Conservation (phyloP, 2,329 filamentous ascomycete genomes). For the Sclerotinia sclerotiorum region DNA sequence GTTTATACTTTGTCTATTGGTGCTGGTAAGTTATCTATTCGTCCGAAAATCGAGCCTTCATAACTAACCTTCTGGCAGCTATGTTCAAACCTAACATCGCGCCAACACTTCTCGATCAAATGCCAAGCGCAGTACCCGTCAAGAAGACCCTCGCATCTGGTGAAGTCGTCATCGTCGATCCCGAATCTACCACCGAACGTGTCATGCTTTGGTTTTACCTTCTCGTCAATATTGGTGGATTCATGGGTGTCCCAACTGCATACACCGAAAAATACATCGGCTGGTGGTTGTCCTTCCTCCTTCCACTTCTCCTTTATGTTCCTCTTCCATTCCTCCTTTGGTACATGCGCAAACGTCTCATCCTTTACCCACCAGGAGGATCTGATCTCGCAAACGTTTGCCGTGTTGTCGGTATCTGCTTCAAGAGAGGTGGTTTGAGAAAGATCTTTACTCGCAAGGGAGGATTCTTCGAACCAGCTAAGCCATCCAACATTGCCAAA, state of each 20-base stretch:
- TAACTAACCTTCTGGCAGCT: constrained; percentile 53
- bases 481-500: constrained; percentile 61
- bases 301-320: constrained; percentile 60
- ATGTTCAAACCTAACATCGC: constrained; percentile 73
- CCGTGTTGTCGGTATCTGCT: constrained; percentile 44
- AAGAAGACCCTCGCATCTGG: constrained; percentile 51
- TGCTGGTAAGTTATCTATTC: constrained; percentile 41
- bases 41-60: constrained; percentile 55
- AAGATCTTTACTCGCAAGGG: constrained; percentile 51
- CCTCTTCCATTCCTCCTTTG: constrained; percentile 54
- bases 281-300: constrained; percentile 51
- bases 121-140: constrained; percentile 45
- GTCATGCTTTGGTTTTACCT: constrained; percentile 58
- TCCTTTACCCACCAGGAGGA: constrained; percentile 49
- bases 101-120: constrained; percentile 61
- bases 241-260: constrained; percentile 46
- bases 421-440: constrained; percentile 61
- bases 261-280: constrained; percentile 50
- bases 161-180: constrained; percentile 61
- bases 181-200: constrained; percentile 55
- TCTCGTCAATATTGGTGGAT: constrained; percentile 66
- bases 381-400: constrained; percentile 49
- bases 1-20: constrained; percentile 36
- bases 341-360: constrained; percentile 44
- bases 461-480: constrained; percentile 66